Conservation (phyloP, 2,329 filamentous ascomycete species). For the Botrytis sinoallii region DNA sequence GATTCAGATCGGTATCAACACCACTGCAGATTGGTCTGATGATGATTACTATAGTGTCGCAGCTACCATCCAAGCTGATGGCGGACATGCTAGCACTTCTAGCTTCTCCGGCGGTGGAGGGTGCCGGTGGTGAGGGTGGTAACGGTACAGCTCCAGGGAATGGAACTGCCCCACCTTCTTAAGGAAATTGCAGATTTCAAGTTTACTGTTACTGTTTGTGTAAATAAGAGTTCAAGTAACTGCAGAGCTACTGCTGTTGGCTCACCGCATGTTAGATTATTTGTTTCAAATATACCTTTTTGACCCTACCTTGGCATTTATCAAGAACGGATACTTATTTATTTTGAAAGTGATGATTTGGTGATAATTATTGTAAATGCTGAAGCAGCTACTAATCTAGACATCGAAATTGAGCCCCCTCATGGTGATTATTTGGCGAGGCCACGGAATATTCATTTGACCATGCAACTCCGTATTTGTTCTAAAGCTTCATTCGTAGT, state of each 20-base stretch:
- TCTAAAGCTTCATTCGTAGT: background rate
- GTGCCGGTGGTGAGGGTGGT: background rate
- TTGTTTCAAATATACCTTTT: background rate
- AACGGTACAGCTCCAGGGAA: background rate
- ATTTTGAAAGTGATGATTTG: background rate
- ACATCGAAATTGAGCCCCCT: background rate
- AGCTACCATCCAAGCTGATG: background rate
- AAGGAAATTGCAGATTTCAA: no score
- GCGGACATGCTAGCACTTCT: background rate
- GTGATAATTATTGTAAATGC: background rate
- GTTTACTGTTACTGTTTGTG: background rate
- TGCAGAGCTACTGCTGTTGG: background rate
- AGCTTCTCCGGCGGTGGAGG: background rate
- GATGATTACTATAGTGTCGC: background rate
- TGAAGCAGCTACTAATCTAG: background rate
- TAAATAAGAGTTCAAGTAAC: background rate
- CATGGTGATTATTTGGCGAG: background rate
- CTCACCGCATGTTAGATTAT: background rate
- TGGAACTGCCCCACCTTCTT: background rate
- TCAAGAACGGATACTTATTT: background rate
- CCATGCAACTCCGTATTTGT: rapidly evolving
- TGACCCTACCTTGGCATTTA: background rate
- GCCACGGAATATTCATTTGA: background rate
- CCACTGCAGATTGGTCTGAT: slow-evolving; percentile 30
- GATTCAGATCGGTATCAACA: slow-evolving; percentile 47